Evolutionary conservation across 2,329 filamentous ascomycete genomes (phyloP).

Genomic region (Herpotrichia juniperi): DNA sequence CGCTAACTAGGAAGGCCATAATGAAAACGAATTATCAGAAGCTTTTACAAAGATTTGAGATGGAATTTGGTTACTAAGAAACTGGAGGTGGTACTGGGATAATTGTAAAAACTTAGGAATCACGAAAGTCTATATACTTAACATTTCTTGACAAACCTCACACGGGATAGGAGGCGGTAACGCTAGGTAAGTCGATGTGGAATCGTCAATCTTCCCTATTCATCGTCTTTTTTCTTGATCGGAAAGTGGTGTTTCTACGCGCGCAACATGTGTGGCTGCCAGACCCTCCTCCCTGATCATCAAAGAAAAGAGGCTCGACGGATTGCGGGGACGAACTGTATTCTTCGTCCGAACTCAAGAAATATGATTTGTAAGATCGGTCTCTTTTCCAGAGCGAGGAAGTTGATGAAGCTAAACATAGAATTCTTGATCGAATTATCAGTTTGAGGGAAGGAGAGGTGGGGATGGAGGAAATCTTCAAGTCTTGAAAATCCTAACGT

Average conservation of each 20-base stretch:
- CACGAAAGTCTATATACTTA: neutral
- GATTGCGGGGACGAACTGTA: neutral
- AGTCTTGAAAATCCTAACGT: slow-evolving; percentile 6
- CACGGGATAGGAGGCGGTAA: neutral
- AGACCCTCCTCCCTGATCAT: neutral
- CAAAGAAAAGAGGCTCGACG: slow-evolving; percentile 51
- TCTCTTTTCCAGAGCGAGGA: too few relatives aligned
- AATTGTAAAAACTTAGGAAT: neutral
- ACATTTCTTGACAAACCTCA: neutral
- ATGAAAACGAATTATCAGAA: too few relatives aligned
- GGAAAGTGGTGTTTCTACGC: neutral
- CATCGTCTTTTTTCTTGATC: neutral
- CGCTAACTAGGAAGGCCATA: slow-evolving; percentile 27
- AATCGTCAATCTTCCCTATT: neutral
- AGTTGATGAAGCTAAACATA: too few relatives aligned
- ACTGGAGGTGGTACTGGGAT: too few relatives aligned
- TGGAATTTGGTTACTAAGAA: too few relatives aligned
- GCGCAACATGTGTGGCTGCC: neutral
- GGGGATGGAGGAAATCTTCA: neutral
- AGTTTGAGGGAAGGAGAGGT: neutral
- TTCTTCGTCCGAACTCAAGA: neutral
- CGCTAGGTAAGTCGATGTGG: neutral
- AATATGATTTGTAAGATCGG: neutral
- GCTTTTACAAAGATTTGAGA: too few relatives aligned
- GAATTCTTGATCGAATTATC: too few relatives aligned